Evolutionary conservation across 805 yeast genomes (phyloP), one percentile per base, ranked within the genome.

Genomic region (Isabelozyma rhagii): DNA sequence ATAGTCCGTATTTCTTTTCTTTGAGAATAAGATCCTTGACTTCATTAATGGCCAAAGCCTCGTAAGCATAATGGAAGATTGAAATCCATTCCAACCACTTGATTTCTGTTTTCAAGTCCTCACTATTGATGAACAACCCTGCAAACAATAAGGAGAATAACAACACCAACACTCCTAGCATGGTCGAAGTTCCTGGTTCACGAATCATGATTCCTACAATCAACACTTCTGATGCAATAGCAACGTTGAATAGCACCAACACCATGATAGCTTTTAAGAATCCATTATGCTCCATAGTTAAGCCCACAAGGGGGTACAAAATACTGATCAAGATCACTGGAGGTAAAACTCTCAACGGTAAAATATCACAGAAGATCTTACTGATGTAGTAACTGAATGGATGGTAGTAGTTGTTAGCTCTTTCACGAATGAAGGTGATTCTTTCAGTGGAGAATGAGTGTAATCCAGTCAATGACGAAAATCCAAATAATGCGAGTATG

Each of bases 1-100:
- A 87, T 41, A 94, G 77, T 0, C 99, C 99, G 61, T 86, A 93
- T 68, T 94, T 94, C 63, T 83, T 85, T 64, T 94, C 99, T 54
- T 82, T 83, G 58, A 94, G 75, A 11, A 89, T 84, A 63, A 94
- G 77, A 36, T 89, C 88, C 60, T 85, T 87, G 8, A 93, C 98
- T 64, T 94, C 99, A 66, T 94, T 94, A 48, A 94, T 92, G 3
- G 91, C 78, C 55, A 94, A 73, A 0, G 97, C 89, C 64, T 94
- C 99, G 64, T 93, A 94, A 0, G 97, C 97, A 62, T 91, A 94
- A 67, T 94, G 98, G 78, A 93, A 94, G 47, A 93, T 82, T 1
- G 97, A 91, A 21, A 92, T 66, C 72, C 87, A 87, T 68, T 91
- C 91, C 55, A 92, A 74, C 80, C 89, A 85, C 48, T 80, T 80